A percentile compares a stretch with the other conserved stretches of the same genome.
Conservation (phyloP, 768 basidiomycete genomes). For the Lactifluus rugatus region DNA sequence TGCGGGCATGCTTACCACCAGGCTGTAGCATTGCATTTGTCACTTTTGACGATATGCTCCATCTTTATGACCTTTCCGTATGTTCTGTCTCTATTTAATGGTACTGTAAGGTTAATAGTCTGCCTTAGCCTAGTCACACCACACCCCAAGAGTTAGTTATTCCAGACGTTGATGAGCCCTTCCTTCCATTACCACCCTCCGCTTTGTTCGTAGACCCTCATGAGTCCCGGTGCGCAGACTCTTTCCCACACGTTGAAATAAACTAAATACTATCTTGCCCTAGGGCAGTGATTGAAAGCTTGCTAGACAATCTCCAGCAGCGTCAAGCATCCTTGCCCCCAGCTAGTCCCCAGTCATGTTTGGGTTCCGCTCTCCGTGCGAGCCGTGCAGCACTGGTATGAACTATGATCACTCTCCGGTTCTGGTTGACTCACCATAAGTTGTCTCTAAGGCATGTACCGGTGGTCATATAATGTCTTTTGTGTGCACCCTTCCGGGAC, state of each 20-base stretch:
- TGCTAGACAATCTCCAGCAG: slow-evolving; percentile 56
- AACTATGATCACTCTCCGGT: neutral
- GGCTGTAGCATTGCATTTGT: slow-evolving; percentile 62
- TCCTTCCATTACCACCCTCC: slow-evolving; percentile 54
- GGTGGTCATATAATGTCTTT: slow-evolving; percentile 78
- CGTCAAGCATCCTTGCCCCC: slow-evolving; percentile 42
- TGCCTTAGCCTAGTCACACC: slow-evolving; percentile 24
- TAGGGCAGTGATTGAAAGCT: slow-evolving; percentile 53
- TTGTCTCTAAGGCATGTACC: slow-evolving; percentile 38
- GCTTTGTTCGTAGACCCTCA: slow-evolving; percentile 71
- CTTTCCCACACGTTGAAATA: neutral
- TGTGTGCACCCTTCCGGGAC: slow-evolving; percentile 54
- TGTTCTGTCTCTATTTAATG: slow-evolving; percentile 25
- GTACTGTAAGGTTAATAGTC: neutral
- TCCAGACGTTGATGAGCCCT: slow-evolving; percentile 87
- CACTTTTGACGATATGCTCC: slow-evolving; percentile 70
- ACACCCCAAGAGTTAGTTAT: slow-evolving; percentile 57
- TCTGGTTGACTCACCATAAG: slow-evolving; percentile 12
- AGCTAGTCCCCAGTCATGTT: slow-evolving; percentile 43
- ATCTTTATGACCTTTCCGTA: slow-evolving; percentile 87
- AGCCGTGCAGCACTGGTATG: slow-evolving; percentile 64
- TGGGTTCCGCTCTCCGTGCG: slow-evolving; percentile 70
- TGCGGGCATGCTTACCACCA: slow-evolving; percentile 41
- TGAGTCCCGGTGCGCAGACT: slow-evolving; percentile 46
- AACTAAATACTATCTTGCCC: slow-evolving; percentile 8